Evolutionary conservation across 1,284 basidiomycete genomes (phyloP).

Genomic region (Ganoderma sp.): DNA sequence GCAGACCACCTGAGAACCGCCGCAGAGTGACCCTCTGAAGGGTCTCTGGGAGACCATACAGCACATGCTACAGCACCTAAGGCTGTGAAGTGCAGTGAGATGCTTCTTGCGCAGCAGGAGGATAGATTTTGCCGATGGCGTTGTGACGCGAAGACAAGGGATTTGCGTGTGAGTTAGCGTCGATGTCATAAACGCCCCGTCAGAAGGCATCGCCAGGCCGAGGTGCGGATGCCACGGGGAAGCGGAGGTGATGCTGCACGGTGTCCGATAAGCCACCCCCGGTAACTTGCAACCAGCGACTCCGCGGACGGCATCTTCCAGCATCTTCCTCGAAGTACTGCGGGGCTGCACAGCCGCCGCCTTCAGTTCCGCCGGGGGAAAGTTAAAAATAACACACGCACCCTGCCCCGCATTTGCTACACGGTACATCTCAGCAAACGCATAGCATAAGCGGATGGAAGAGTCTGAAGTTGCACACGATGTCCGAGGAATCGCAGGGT

Average conservation of each 20-base stretch:
- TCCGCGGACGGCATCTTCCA: neutral
- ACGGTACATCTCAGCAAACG: neutral
- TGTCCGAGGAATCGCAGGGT: neutral
- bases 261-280: constrained; percentile 14
- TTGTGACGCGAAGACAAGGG: constrained; percentile 3
- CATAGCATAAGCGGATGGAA: neutral
- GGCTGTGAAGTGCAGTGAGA: neutral
- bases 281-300: constrained; percentile 7
- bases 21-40: constrained; percentile 2
- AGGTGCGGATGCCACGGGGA: neutral
- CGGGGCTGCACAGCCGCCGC: neutral
- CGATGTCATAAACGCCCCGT: neutral
- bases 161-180: constrained; percentile 5
- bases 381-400: constrained; percentile 4
- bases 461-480: neutral
- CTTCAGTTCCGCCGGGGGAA: neutral
- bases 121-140: neutral
- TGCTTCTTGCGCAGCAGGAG: constrained; percentile 5
- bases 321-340: neutral
- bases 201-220: neutral
- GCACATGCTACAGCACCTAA: neutral
- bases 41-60: neutral
- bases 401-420: neutral
- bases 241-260: neutral
- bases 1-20: neutral